Base-by-base conservation (phyloP, 352 stramenopile species). In the Globisporangium irregulare region DNA sequence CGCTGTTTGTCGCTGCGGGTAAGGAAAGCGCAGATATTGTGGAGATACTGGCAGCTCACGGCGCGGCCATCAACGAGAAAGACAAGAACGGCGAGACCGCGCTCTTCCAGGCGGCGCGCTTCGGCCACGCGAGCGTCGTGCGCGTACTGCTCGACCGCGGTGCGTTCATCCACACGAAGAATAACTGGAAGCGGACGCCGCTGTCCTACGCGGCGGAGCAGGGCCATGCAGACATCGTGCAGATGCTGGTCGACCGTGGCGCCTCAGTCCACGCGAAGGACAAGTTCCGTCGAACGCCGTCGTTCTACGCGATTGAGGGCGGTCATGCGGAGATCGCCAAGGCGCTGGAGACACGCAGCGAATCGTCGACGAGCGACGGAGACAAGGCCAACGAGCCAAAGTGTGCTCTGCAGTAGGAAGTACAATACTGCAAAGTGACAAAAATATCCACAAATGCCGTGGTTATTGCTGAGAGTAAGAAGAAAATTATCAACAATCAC, bases 11-110 rank as follows among this genome's bases (percentile, higher is more conserved):
- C 9, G 64, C 64, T 4, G 64, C 64, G 12, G 56, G 56, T 22
- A 61, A 61, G 15, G 64, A 61, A 1, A 66, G 60, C 36, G 56
- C 41, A 4, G 66, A 48, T 7, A 62, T 71, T 8, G 59, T 71
- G 12, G 36, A 55, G 20, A 53, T 34, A 27, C 66, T 71, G 20
- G 27, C 10, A 2, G 27, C 9, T 18, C 58, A 56, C 36, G 59
- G 66, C 8, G 60, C 59, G 2, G 60, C 20, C 6, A 54, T 71
- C 32, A 71, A 71, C 51, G 53, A 57, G 20, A 60, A 62, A 27
- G 66, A 66, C 50, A 71, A 67, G 50, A 56, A 34, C 20, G 66
- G 59, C 50, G 66, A 71, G 22, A 71, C 66, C 15, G 48, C 66
- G 41, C 60, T 71, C 18, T 67, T 63, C 41, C 60, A 53, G 15